phyloP scores from a whole-genome alignment of 331 rosid genomes.

The Quercus tomentella region DNA sequence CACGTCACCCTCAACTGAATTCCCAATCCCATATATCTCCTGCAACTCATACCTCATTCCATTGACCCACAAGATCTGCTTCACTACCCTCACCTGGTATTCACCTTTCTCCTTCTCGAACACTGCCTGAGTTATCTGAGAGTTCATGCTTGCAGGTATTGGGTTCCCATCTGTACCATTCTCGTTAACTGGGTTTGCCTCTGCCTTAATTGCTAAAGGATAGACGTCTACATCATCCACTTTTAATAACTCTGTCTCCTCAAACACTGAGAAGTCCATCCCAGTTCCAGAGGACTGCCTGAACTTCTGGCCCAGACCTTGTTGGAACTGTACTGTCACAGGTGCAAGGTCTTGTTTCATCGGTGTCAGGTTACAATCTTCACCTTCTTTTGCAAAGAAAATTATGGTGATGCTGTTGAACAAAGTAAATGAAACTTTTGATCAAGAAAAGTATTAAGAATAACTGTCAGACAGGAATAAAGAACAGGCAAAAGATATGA shows the following conservation, averaged over 20 bases:
- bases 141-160: conserved; percentile 39
- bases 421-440: conserved; percentile 18
- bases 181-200: conserved; percentile 41
- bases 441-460: neutral
- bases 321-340: conserved; percentile 61
- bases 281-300: conserved; percentile 79
- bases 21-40: conserved; percentile 95
- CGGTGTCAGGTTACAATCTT: conserved; percentile 64
- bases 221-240: conserved; percentile 55
- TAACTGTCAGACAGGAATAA: conserved; percentile 14
- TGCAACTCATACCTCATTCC: conserved; percentile 86
- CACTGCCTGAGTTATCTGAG: conserved; percentile 88
- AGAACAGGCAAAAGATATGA: neutral
- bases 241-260: conserved; percentile 65
- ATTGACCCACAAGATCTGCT: conserved; percentile 91
- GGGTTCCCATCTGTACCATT: conserved; percentile 57
- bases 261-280: conserved; percentile 62
- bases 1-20: conserved; percentile 73
- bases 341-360: conserved; percentile 61
- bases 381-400: conserved; percentile 94
- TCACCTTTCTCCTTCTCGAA: conserved; percentile 90
- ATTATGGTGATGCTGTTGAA: conserved; percentile 66
- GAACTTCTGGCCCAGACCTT: conserved; percentile 95
- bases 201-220: conserved; percentile 88
- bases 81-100: conserved; percentile 67